phyloP scores from a whole-genome alignment of 345 rosid species.

The Melaleuca quinquenervia region DNA sequence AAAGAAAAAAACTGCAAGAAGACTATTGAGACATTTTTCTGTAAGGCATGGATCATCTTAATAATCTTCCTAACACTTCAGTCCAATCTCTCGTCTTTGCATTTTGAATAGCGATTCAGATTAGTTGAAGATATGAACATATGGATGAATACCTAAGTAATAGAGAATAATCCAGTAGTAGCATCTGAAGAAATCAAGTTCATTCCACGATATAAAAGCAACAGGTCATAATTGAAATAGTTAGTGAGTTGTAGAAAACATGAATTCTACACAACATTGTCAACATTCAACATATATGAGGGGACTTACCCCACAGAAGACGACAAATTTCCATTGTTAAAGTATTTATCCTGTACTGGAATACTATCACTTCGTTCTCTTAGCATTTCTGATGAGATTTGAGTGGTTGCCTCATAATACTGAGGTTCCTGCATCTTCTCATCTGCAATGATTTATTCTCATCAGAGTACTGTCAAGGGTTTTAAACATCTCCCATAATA shows the following conservation, averaged over 20 bases:
- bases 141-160: background rate
- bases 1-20: background rate
- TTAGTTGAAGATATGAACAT: background rate
- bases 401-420: slow-evolving; percentile 17
- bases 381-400: slow-evolving; percentile 20
- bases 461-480: slow-evolving; percentile 4
- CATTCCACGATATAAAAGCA: background rate
- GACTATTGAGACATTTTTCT: background rate
- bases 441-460: slow-evolving; percentile 33
- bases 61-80: background rate
- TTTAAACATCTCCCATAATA: background rate
- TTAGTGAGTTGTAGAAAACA: background rate
- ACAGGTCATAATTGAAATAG: background rate
- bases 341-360: slow-evolving; percentile 11
- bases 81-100: background rate
- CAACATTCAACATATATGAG: background rate
- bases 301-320: slow-evolving; percentile 37
- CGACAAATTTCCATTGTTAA: slow-evolving; percentile 8
- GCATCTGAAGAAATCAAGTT: background rate
- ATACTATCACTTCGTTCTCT: slow-evolving; percentile 25
- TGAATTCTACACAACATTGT: background rate
- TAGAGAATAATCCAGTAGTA: background rate
- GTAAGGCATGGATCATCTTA: background rate
- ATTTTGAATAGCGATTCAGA: background rate
- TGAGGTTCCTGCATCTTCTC: slow-evolving; percentile 28